Base-by-base conservation (phyloP, 768 basidiomycete genomes). In the Gymnopilus junonius region DNA sequence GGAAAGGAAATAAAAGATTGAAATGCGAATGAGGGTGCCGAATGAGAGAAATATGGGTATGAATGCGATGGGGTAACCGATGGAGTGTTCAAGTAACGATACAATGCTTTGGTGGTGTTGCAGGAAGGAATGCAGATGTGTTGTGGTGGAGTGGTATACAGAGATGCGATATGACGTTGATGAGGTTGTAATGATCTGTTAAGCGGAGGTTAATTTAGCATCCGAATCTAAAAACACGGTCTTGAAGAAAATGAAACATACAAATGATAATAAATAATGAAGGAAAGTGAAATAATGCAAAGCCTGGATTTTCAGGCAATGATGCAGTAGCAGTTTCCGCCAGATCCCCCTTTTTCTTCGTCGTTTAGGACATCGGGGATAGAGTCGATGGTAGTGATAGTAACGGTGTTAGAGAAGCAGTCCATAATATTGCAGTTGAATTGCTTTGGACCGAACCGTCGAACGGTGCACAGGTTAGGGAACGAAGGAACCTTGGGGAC, bases 281-380 rank as follows among this genome's bases (percentile, higher is more conserved):
- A 17, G 8, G 29, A 14, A 29, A 58, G 8, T 25, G 39, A 40
- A 39, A 42, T 43, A 29, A 17, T 48, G 43, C 35, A 20, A 39
- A 58, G 37, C 35, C 20, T n/a, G n/a, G n/a, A n/a, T n/a, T 43
- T 31, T 72, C 48, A 72, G 10, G 69, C 71, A 58, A 72, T 62
- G 42, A 67, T 63, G 57, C 71, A 72, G 66, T 69, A 72, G 50
- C 55, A 59, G 40, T 62, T 65, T 27, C 63, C 61, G 43, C 55
- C 62, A 10, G 63, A 55, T 20, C 68, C 66, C 14, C 42, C 58
- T 10, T 58, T 65, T 48, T 73, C 71, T 59, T 71, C 67, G 57
- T 67, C 59, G 3, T 65, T 54, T 21, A 70, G 68, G 46, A 68
- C 32, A 25, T 62, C 58, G 43, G 62, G 59, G 40, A 71, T 55